Evolutionary conservation across 2,329 filamentous ascomycete genomes (phyloP).

Genomic region (Pseudovirgaria hyperparasitica): DNA sequence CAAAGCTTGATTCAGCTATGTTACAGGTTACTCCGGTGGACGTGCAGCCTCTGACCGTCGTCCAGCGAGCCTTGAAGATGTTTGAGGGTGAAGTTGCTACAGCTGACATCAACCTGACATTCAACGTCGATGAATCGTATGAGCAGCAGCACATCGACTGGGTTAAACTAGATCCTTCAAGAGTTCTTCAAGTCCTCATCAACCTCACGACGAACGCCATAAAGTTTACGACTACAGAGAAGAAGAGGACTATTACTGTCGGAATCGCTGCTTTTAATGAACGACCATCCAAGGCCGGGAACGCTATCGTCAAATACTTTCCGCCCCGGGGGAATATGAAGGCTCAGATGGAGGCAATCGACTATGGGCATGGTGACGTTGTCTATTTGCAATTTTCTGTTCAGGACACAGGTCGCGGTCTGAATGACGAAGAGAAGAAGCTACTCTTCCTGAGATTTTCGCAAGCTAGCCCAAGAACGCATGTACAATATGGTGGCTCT

Average conservation of each 20-base stretch:
- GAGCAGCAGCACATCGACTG: conserved; percentile 46
- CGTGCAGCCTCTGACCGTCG: conserved; percentile 52
- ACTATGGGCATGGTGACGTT: conserved; percentile 58
- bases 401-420: conserved; percentile 62
- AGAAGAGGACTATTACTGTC: conserved; percentile 51
- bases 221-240: conserved; percentile 61
- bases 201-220: conserved; percentile 72
- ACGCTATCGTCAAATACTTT: conserved; percentile 45
- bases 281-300: conserved; percentile 32
- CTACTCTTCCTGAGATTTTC: conserved; percentile 67
- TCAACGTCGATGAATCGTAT: conserved; percentile 51
- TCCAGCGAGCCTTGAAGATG: conserved; percentile 60
- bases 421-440: conserved; percentile 59
- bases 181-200: conserved; percentile 67
- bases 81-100: conserved; percentile 63
- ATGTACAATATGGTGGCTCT: conserved; percentile 67
- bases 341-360: conserved; percentile 37
- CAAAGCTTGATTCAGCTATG: conserved; percentile 60
- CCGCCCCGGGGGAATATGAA: conserved; percentile 40
- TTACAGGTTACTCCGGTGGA: conserved; percentile 59
- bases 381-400: conserved; percentile 62
- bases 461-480: conserved; percentile 63
- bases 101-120: conserved; percentile 53
- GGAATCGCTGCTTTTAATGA: conserved; percentile 50
- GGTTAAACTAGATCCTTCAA: conserved; percentile 60